Evolutionary conservation across 352 stramenopile genomes (phyloP).

Genomic region (Globisporangium cystogenes): DNA sequence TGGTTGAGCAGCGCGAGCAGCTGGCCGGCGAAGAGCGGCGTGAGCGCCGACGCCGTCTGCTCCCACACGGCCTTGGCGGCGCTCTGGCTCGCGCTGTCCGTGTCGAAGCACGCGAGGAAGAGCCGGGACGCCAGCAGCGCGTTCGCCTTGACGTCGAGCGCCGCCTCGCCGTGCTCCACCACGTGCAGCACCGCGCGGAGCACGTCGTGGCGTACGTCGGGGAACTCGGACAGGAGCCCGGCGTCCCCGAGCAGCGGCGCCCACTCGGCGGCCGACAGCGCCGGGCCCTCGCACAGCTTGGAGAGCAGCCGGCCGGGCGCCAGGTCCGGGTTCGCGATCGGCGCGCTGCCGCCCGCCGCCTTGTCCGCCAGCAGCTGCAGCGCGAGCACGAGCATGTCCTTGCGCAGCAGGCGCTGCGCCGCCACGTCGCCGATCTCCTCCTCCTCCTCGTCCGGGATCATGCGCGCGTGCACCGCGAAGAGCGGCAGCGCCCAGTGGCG

Average conservation of each 20-base stretch:
- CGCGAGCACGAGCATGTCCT: constrained; percentile 69
- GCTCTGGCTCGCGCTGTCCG: constrained; percentile 43
- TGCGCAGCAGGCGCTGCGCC: constrained; percentile 62
- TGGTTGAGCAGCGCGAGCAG: constrained; percentile 78
- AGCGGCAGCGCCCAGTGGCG: constrained; percentile 69
- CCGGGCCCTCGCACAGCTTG: constrained; percentile 47
- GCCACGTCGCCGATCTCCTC: constrained; percentile 83
- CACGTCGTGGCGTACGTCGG: constrained; percentile 44
- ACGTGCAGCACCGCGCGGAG: constrained; percentile 61
- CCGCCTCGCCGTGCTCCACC: constrained; percentile 44
- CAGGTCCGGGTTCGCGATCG: constrained; percentile 66
- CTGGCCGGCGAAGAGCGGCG: constrained; percentile 52
- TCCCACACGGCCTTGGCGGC: constrained; percentile 70
- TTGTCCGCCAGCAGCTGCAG: constrained; percentile 59
- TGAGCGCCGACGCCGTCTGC: constrained; percentile 34
- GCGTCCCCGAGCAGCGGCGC: constrained; percentile 57
- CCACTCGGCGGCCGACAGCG: constrained; percentile 62
- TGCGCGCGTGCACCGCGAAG: constrained; percentile 72
- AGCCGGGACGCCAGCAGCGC: constrained; percentile 52
- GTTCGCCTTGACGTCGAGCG: constrained; percentile 33
- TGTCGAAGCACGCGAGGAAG: constrained; percentile 66
- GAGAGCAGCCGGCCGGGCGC: constrained; percentile 46
- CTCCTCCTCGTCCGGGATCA: constrained; percentile 86
- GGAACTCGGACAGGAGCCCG: constrained; percentile 60
- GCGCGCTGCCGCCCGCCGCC: constrained; percentile 32